Evolutionary conservation across 805 yeast genomes (phyloP).

Genomic region (Metschnikowia baotianmanensis): DNA sequence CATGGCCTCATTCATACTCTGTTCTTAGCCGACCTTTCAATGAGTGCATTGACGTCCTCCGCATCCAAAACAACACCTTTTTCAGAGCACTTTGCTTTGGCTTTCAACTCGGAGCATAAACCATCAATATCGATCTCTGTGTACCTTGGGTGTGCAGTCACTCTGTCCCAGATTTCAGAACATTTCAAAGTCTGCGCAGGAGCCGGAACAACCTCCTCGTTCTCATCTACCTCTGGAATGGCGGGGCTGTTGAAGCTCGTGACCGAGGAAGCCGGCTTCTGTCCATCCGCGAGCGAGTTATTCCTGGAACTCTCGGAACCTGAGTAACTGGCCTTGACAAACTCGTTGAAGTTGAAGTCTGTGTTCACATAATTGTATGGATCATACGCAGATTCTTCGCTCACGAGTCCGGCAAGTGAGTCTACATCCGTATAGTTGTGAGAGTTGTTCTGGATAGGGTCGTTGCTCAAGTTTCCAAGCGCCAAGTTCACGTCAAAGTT

Average conservation of each 20-base stretch:
- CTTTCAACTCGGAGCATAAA: constrained; percentile 80
- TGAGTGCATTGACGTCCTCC: constrained; percentile 64
- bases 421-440: constrained; percentile 26
- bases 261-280: constrained; percentile 15
- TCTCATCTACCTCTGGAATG: constrained; percentile 17
- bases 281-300: constrained; percentile 15
- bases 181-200: constrained; percentile 65
- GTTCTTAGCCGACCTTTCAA: constrained; percentile 28
- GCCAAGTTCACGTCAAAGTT: constrained; percentile 56
- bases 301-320: constrained; percentile 21
- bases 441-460: constrained; percentile 13
- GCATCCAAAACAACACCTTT: constrained; percentile 85
- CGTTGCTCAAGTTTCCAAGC: constrained; percentile 30
- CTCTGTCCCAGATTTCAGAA: constrained; percentile 94
- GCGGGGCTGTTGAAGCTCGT: constrained; percentile 20
- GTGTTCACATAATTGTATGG: constrained; percentile 37
- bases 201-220: constrained; percentile 58
- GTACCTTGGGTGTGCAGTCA: constrained; percentile 90
- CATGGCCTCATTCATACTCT: constrained; percentile 1
- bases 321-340: constrained; percentile 32
- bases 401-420: constrained; percentile 43
- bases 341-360: constrained; percentile 39
- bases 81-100: constrained; percentile 94
- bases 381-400: constrained; percentile 58
- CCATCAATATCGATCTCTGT: constrained; percentile 94